Conservation (phyloP, 2,329 filamentous ascomycete genomes). For the Camptophora hylomeconis region DNA sequence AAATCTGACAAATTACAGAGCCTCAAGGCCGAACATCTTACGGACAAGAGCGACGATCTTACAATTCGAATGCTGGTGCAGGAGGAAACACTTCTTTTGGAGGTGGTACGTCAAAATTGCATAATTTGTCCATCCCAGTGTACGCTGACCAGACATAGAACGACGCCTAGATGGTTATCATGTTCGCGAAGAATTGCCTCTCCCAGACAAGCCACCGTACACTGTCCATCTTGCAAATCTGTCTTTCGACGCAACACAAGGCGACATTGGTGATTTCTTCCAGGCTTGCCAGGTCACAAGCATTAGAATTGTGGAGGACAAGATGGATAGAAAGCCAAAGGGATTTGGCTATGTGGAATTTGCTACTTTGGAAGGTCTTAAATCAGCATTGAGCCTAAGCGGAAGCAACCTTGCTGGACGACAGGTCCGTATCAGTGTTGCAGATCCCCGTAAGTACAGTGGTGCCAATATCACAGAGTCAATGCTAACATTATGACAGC, state of each 20-base stretch:
- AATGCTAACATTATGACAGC: conserved; percentile 43
- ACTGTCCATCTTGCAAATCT: conserved; percentile 95
- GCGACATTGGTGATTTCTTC: conserved; percentile 78
- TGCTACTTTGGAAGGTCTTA: conserved; percentile 70
- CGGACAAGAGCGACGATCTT: conserved; percentile 38
- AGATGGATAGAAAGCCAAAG: conserved; percentile 84
- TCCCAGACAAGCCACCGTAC: conserved; percentile 85
- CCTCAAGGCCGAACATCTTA: too few species aligned
- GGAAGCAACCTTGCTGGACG: conserved; percentile 75
- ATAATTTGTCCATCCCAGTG: conserved; percentile 7
- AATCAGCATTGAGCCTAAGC: conserved; percentile 75
- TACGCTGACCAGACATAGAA: conserved; percentile 17
- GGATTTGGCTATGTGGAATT: conserved; percentile 98
- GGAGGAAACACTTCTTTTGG: conserved; percentile 26
- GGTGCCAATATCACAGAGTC: too few species aligned
- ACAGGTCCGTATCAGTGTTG: conserved; percentile 84
- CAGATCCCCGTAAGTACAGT: conserved; percentile 95
- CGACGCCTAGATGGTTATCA: conserved; percentile 35
- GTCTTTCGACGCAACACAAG: conserved; percentile 80
- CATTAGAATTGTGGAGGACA: conserved; percentile 94
- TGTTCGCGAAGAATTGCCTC: conserved; percentile 62
- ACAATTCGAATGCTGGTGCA: conserved; percentile 26
- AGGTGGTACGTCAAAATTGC: too few species aligned
- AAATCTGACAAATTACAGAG: too few species aligned
- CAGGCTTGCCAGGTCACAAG: conserved; percentile 71